phyloP scores from a whole-genome alignment of 1,284 basidiomycete genomes.

The Boletus hoseneyae region DNA sequence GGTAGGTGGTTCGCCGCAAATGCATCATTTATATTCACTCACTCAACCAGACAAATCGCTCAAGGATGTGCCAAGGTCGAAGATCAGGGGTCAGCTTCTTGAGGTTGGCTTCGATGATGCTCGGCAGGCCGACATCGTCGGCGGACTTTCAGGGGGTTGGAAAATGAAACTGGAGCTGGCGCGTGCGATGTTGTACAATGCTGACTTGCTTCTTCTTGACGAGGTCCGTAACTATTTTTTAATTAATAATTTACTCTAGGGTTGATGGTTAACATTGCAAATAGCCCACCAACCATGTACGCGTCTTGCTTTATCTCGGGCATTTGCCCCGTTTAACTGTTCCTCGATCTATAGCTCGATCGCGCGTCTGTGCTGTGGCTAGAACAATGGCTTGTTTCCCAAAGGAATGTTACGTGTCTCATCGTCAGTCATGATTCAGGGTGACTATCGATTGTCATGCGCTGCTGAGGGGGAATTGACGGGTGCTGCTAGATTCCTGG shows the following conservation, averaged over 20 bases:
- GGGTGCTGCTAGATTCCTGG: conserved; percentile 69
- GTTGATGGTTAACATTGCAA: conserved; percentile 24
- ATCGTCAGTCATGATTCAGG: conserved; percentile 98
- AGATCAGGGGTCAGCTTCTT: conserved; percentile 74
- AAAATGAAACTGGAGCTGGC: conserved; percentile 97
- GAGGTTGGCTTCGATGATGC: conserved; percentile 92
- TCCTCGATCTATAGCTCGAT: conserved; percentile 59
- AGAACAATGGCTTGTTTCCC: conserved; percentile 82
- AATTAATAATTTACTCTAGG: conserved; percentile 22
- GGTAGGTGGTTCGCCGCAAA: conserved; percentile 44
- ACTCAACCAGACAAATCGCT: conserved; percentile 55
- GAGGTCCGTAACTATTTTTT: conserved; percentile 45
- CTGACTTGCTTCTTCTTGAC: conserved; percentile 89
- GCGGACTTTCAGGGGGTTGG: conserved; percentile 96
- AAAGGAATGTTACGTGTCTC: conserved; percentile 86
- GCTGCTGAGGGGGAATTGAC: conserved; percentile 14
- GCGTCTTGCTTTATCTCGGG: conserved; percentile 28
- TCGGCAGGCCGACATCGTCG: conserved; percentile 83
- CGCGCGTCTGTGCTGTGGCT: conserved; percentile 91
- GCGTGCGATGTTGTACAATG: conserved; percentile 95
- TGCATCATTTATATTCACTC: conserved; percentile 4
- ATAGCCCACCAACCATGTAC: conserved; percentile 90
- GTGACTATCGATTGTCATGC: conserved; percentile 41
- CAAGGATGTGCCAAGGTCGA: conserved; percentile 53
- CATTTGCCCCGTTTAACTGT: conserved; percentile 22